Conservation (phyloP, 192 early-diverging fungal genomes). For the Coemansia sp. region DNA sequence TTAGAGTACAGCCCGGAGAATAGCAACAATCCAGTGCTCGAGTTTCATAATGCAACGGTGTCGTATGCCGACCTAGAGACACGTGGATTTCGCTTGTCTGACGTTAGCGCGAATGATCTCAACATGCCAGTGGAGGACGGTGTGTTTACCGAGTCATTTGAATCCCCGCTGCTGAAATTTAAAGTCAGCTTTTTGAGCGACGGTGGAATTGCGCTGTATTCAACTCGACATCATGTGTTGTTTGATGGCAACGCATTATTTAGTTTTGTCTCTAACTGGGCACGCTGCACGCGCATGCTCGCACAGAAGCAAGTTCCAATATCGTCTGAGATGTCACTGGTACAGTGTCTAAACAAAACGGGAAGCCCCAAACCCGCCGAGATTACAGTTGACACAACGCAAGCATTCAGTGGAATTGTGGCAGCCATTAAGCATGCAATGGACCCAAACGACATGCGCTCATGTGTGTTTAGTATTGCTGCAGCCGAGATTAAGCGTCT, state of each 20-base stretch:
- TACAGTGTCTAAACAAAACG: no score
- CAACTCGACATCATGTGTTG: conserved; percentile 27
- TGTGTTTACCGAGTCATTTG: neutral
- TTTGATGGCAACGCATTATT: conserved; percentile 39
- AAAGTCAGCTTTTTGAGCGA: conserved; percentile 29
- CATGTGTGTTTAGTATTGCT: conserved; percentile 20
- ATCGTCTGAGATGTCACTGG: conserved; percentile 6
- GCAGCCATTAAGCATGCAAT: conserved; percentile 1
- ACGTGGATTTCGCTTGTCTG: conserved; percentile 12
- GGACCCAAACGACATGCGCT: neutral
- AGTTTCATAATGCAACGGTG: conserved; percentile 10
- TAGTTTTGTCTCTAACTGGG: conserved; percentile 33
- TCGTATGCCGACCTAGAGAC: conserved; percentile 10
- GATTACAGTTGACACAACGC: conserved; percentile 22
- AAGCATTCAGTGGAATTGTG: neutral
- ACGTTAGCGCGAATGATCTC: conserved; percentile 3
- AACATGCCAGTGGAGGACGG: conserved; percentile 21
- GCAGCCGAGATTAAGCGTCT: neutral
- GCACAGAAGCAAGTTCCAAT: neutral
- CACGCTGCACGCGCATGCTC: conserved; percentile 11
- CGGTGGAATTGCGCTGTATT: conserved; percentile 28
- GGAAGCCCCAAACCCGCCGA: conserved; percentile 2
- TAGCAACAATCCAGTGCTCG: conserved; percentile 19
- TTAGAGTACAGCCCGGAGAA: conserved; percentile 18
- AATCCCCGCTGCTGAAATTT: conserved; percentile 25